phyloP scores from a whole-genome alignment of 2,329 filamentous ascomycete species.

The Apiospora rasikravindrae region DNA sequence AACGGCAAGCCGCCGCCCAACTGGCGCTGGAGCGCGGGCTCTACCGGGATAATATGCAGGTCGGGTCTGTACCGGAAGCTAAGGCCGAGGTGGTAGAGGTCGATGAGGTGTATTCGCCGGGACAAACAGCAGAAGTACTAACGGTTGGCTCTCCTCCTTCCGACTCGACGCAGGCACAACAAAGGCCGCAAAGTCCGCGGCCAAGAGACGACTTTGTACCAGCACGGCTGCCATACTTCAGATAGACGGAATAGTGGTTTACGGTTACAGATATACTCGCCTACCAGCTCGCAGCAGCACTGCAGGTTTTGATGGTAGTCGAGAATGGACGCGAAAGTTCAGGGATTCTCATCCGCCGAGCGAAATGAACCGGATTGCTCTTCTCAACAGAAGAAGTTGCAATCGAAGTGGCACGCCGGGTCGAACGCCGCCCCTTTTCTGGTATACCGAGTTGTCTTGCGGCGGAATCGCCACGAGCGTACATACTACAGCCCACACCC shows the following conservation, averaged over 20 bases:
- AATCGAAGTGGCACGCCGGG: background rate
- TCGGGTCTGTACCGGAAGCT: slow-evolving; percentile 42
- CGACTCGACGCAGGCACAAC: slow-evolving; percentile 21
- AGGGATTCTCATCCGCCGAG: background rate
- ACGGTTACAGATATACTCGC: background rate
- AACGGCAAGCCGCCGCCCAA: slow-evolving; percentile 56
- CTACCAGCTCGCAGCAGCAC: background rate
- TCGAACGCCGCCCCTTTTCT: background rate
- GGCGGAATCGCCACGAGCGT: background rate
- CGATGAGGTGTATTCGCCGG: slow-evolving; percentile 35
- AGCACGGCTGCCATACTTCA: slow-evolving; percentile 63
- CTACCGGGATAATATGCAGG: slow-evolving; percentile 39
- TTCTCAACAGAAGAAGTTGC: background rate
- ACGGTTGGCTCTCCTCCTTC: slow-evolving; percentile 21
- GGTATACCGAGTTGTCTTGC: background rate
- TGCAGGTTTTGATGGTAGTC: background rate
- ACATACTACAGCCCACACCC: background rate
- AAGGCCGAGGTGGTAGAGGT: slow-evolving; percentile 38
- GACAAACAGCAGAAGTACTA: slow-evolving; percentile 32
- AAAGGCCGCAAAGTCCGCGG: background rate
- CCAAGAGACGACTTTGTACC: slow-evolving; percentile 54
- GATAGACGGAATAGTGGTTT: slow-evolving; percentile 34
- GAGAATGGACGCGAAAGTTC: background rate
- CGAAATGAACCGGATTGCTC: background rate
- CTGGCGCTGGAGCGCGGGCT: slow-evolving; percentile 58